These are phyloP conservation scores for Malassezia slooffiae DNA, from an alignment of 1,284 basidiomycete genomes.

Conservation along the genomic window DNA sequence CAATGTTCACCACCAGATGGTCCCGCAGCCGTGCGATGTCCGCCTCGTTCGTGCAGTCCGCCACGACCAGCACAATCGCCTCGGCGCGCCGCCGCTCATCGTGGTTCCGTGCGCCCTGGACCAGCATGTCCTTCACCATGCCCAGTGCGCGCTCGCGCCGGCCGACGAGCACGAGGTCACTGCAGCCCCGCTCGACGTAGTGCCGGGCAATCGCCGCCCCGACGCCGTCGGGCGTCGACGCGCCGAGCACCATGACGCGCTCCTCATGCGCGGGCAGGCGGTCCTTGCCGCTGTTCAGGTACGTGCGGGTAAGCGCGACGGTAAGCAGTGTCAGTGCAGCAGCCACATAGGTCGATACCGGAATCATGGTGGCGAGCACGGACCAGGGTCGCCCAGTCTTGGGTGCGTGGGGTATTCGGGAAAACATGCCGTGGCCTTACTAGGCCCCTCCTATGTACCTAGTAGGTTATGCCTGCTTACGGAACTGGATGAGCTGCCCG, in stretches of 20 bases:
- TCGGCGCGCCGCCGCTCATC: constrained; percentile 1
- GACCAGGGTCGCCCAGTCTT: too few species aligned
- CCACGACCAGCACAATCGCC: constrained; percentile 43
- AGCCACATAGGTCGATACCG: too few species aligned
- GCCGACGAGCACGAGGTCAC: constrained; percentile 7
- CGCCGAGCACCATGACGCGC: constrained; percentile 18
- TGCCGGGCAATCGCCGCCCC: constrained; percentile 9
- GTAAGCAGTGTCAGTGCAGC: too few species aligned
- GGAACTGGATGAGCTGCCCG: constrained; percentile 23
- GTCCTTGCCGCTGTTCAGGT: too few species aligned
- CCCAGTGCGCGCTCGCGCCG: constrained; percentile 29
- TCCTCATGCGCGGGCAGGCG: constrained; percentile 15
- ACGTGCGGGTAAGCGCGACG: too few species aligned
- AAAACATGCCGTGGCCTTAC: too few species aligned
- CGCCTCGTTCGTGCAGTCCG: constrained; percentile 58
- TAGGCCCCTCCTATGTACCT: too few species aligned
- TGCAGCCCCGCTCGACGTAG: constrained; percentile 4
- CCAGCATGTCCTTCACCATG: constrained; percentile 51
- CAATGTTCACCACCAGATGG: constrained; percentile 50
- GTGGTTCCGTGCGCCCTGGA: constrained; percentile 22
- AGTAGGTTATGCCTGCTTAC: too few species aligned
- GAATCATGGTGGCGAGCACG: too few species aligned
- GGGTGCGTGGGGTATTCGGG: too few species aligned
- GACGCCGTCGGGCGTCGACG: constrained; percentile 10
- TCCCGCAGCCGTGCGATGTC: constrained; percentile 57